Base-by-base conservation (phyloP, 257 asterid genomes). In the Mentha longifolia region DNA sequence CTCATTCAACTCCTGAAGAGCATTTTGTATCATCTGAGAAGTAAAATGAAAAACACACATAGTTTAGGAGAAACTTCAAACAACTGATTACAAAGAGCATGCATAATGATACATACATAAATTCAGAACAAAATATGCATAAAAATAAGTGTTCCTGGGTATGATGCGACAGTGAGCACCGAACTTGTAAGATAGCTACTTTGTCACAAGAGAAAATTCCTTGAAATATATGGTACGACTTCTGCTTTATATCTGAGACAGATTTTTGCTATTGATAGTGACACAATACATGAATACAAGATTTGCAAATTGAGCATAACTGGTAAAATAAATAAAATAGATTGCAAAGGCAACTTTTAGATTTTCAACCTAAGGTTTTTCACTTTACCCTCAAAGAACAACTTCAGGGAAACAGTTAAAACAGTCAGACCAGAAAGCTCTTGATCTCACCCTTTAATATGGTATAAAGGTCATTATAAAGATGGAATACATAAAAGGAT, bases 21-120 rank as follows among this genome's bases (percentile, higher is more conserved):
- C 92, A 50, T 67, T 61, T 46, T 72, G 74, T 72, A 91, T 88
- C 92, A 88, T 91, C 96, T 87, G 84, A 30, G 46, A 65, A 30
- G 60, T 25, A 31, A 62, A 68, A 49, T 31, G 28, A 46, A 31
- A 19, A 71, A 61, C n/a, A 43, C 25, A 45, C 9, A 39, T 14
- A 3, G 61, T 33, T 43, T 16, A 33, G 9, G 35, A 57, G 31
- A 52, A 65, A 42, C 47, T 28, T 71, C 54, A 43, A 60, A 31
- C 15, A 55, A 43, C 16, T 30, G 42, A 45, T 17, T 28, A 57
- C 31, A 65, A 16, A 25, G 9, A 73, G 59, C 19, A 72, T 39
- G 45, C 46, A 11, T n/a, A 12, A 16, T 25, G 30, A 5, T 41
- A n/a, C 62, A 33, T 9, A 16, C 2, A 49, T n/a, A 14, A 6